Base-by-base conservation (phyloP, 2,329 filamentous ascomycete species). In the Trichoderma atroviride region DNA sequence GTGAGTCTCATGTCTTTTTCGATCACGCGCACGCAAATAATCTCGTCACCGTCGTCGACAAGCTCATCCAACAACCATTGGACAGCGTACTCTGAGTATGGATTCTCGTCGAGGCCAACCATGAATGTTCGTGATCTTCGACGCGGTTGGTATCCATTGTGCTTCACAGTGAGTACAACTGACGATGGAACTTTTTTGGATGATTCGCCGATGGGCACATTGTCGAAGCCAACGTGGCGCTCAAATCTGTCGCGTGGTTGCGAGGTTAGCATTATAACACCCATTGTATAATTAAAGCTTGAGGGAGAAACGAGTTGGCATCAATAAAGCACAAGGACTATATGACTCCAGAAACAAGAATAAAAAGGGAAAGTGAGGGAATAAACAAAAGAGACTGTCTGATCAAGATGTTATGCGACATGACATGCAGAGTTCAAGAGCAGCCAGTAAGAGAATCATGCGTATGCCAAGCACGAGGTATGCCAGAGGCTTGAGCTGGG, bases 1-100 rank as follows among this genome's bases (percentile, higher is more conserved):
- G 91, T 87, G 16, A 89, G 84, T 64, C 91, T 91, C 63, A 89
- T 87, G 72, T 95, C 92, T 77, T 92, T 94, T 76, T 97, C 94
- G 55, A 97, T 87, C 2, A 97, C 94, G 64, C 93, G 87, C 60
- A 97, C 87, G 79, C 94, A 97, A 10, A 97, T 92, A 69, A 97
- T 91, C 80, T 97, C 93, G 77, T 97, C 94, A 22, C 94, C 94
- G 76, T 97, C 94, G 75, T 97, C 94, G 52, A 97, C 93, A 68
- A 97, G 85, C 80, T 97, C 93, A 75, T 96, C 93, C 50, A 97
- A 88, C 62, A 97, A 85, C 94, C 94, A 97, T 79, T 96, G 92
- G 22, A 97, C 84, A 19, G 94, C 94, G 80, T 95, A 96, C 72
- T 97, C 92, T 7, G 93, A 97, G 79, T 97, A 97, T 70, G 93